Conservation (phyloP, 2,329 filamentous ascomycete genomes). For the Aspergillus cejpii region DNA sequence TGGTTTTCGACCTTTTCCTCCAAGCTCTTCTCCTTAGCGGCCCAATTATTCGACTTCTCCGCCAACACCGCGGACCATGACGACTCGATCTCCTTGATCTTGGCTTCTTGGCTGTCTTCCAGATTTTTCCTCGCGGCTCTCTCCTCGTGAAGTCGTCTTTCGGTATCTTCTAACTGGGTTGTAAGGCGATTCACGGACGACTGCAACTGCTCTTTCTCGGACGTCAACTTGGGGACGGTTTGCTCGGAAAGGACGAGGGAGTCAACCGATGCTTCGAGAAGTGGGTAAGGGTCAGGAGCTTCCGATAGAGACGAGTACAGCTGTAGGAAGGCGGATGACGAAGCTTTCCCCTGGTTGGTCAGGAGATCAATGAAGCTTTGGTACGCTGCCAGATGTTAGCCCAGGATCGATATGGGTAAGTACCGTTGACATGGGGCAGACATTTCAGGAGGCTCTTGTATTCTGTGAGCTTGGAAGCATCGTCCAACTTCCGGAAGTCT, state of each 20-base stretch:
- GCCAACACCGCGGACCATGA: constrained; percentile 85
- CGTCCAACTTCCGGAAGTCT: constrained; percentile 90
- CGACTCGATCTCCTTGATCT: constrained; percentile 80
- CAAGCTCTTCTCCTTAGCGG: constrained; percentile 79
- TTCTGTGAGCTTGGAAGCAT: constrained; percentile 76
- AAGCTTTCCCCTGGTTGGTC: constrained; percentile 90
- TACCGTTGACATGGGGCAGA: constrained; percentile 30
- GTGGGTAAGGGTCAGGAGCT: constrained; percentile 89
- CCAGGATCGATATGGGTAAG: background rate
- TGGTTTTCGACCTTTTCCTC: constrained; percentile 95
- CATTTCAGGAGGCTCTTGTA: constrained; percentile 86
- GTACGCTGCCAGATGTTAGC: constrained; percentile 58
- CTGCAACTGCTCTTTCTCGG: constrained; percentile 84
- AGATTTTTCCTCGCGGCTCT: constrained; percentile 63
- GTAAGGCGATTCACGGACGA: constrained; percentile 68
- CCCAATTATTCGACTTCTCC: constrained; percentile 96
- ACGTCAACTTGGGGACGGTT: constrained; percentile 78
- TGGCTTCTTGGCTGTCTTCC: constrained; percentile 68
- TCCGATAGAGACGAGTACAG: constrained; percentile 90
- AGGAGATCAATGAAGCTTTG: constrained; percentile 95
- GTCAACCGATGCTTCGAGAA: constrained; percentile 93
- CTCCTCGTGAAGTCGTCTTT: constrained; percentile 73
- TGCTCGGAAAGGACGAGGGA: constrained; percentile 88
- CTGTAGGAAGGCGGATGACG: constrained; percentile 87
- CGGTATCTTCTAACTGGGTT: constrained; percentile 72